Evolutionary conservation across 2,329 filamentous ascomycete genomes (phyloP), one percentile per base, ranked within the genome.

Genomic region (Parafenestella ontariensis): DNA sequence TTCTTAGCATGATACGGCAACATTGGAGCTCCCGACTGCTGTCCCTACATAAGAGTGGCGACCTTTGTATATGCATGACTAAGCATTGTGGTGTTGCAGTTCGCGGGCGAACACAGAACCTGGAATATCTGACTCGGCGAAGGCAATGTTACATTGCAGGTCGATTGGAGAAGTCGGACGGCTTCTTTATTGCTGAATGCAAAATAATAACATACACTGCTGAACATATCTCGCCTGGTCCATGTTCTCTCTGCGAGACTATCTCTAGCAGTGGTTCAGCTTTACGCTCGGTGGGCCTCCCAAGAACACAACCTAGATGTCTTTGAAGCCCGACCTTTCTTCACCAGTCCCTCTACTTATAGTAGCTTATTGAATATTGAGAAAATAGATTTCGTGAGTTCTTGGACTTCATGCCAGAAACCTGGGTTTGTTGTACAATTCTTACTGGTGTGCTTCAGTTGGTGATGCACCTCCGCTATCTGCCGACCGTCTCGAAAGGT

Each of bases 61-160:
- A 21, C 15, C 5, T 36, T 46, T 20, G 42, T 34, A 36, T 48
- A 29, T 5, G 15, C n/a, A 17, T 52, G 53, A 56, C 53, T 56
- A 56, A 56, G 53, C 48, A 48, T 3, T 24, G 24, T 48, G 53
- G 48, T 56, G 53, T 56, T 56, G 53, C 18, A 45, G 31, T 34
- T 28, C 36, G 17, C 9, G 8, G 2, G 24, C 15, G 41, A 43
- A 43, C 41, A 29, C 24, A 10, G 21, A 43, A 43, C 41, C 3
- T 29, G 21, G 24, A 43, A 5, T 4, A 34, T 34, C 13, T 17
- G 31, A 15, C 28, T 34, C 31, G 9, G 9, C 5, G 5, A 26
- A 26, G 5, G 5, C 31, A 34, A 4, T 5, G 17, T 31, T 3
- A 31, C 29, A 31, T 5, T 31, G 3, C 29, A 31, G 24, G 24